Base-by-base conservation (phyloP, 2,329 filamentous ascomycete genomes). In the Fusarium caatingaense region DNA sequence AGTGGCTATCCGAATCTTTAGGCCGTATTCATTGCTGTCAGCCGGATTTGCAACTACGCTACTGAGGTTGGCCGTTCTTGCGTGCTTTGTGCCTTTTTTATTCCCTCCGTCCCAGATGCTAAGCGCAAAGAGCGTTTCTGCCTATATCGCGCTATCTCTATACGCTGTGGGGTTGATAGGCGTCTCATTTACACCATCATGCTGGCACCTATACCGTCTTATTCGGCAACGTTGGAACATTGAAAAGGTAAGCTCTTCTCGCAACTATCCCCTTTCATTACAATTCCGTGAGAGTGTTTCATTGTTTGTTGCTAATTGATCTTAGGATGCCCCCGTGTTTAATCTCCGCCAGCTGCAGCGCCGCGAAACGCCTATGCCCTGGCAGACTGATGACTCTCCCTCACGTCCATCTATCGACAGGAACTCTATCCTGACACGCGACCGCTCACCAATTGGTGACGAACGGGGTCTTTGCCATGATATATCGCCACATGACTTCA, bases 201-300 rank as follows among this genome's bases (percentile, higher is more conserved):
- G 34, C 18, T 37, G 34, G 34, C 18, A 37, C 4, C 18, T 37
- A 37, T 37, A n/a, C 6, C 34, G 34, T n/a, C 34, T n/a, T 37
- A 10, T 18, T n/a, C 34, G 6, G 6, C 34, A 37, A n/a, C 34
- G 18, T 37, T 10, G 34, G 10, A 10, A 6, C 3, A 37, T 37
- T 2, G 34, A 37, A n/a, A 37, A n/a, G 6, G 34, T 37, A n/a
- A 37, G 18, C 5, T 37, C 34, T 37, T n/a, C 18, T 11, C 18
- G 0, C 10, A 0, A 37, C 34, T 0, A 12, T 37, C 4, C 3
- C 10, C 34, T n/a, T 37, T 37, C 10, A 10, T 18, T 7, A 37
- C 3, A n/a, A 4, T 1, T 37, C 6, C 10, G 6, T 4, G 18
- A 3, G 2, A 5, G 16, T 6, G 9, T n/a, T n/a, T 13, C 12